These are phyloP conservation scores for Magnusiomyces ingens DNA, from an alignment of 1,139 yeast genomes.

Conservation along the genomic window DNA sequence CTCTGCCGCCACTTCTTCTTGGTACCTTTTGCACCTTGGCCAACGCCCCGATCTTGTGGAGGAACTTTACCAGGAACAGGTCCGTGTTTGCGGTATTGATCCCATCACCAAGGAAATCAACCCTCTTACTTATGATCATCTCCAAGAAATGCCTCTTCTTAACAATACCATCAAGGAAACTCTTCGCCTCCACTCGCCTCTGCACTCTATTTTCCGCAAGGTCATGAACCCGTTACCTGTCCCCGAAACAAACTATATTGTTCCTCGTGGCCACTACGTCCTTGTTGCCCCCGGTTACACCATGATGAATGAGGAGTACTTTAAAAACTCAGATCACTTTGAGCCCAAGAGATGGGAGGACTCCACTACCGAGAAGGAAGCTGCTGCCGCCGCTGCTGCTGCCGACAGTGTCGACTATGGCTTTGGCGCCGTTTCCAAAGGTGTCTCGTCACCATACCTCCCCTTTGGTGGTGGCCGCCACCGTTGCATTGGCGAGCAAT, in stretches of 20 bases:
- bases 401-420: conserved; percentile 77
- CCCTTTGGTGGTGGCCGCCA: conserved; percentile 99
- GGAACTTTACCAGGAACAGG: conserved; percentile 67
- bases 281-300: conserved; percentile 93
- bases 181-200: conserved; percentile 89
- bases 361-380: conserved; percentile 31
- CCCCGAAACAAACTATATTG: conserved; percentile 72
- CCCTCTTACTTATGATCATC: conserved; percentile 64
- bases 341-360: conserved; percentile 83
- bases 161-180: conserved; percentile 88
- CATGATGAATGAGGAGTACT: conserved; percentile 66
- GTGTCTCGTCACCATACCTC: conserved; percentile 89
- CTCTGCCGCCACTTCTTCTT: conserved; percentile 90
- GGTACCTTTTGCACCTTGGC: conserved; percentile 88
- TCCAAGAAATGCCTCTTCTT: conserved; percentile 72
- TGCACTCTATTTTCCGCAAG: conserved; percentile 92
- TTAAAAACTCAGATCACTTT: conserved; percentile 60
- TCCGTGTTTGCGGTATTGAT: conserved; percentile 51
- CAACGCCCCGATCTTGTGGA: conserved; percentile 80
- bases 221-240: conserved; percentile 73
- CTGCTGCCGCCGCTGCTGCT: conserved; percentile 28
- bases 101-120: conserved; percentile 34
- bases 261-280: conserved; percentile 85
- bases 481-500: conserved; percentile 98
- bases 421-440: conserved; percentile 91